Conservation (phyloP, 2,329 filamentous ascomycete species). For the Pyricularia grisea region DNA sequence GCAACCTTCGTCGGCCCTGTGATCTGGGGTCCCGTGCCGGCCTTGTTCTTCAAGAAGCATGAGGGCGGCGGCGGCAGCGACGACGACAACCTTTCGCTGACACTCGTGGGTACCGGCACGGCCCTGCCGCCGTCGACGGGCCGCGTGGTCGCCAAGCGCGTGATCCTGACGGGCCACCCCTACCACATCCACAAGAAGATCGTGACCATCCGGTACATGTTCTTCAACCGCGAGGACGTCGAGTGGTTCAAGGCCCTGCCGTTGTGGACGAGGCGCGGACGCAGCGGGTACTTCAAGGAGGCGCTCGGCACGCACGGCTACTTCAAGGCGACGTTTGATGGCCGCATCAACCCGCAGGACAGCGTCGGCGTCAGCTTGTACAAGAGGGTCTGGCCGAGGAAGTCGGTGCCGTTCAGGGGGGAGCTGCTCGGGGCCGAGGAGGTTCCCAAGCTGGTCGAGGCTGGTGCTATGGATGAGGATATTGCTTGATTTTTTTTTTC, state of each 20-base stretch:
- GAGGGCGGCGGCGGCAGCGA: conserved; percentile 28
- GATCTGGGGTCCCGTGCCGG: conserved; percentile 86
- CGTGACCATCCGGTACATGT: conserved; percentile 98
- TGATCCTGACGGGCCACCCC: conserved; percentile 89
- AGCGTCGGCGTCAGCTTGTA: conserved; percentile 84
- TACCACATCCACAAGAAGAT: conserved; percentile 99
- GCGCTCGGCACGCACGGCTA: conserved; percentile 95
- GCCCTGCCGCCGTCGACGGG: conserved; percentile 65
- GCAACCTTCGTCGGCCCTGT: conserved; percentile 85
- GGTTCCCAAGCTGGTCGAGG: conserved; percentile 6
- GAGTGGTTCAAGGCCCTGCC: conserved; percentile 97
- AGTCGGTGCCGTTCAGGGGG: conserved; percentile 40
- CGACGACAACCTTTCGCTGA: conserved; percentile 42
- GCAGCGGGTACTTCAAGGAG: conserved; percentile 90
- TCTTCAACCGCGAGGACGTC: conserved; percentile 94
- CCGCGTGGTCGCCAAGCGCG: conserved; percentile 85
- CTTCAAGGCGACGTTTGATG: conserved; percentile 98
- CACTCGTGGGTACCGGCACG: conserved; percentile 80
- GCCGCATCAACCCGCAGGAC: conserved; percentile 91
- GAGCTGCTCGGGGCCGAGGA: conserved; percentile 23
- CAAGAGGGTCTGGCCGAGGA: conserved; percentile 75
- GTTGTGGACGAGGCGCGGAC: conserved; percentile 83
- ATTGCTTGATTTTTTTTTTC: conserved; percentile 9
- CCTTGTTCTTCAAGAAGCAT: conserved; percentile 72
- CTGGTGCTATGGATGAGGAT: conserved; percentile 30